Conservation (phyloP, 2,329 filamentous ascomycete species). For the Xylaria sp. region DNA sequence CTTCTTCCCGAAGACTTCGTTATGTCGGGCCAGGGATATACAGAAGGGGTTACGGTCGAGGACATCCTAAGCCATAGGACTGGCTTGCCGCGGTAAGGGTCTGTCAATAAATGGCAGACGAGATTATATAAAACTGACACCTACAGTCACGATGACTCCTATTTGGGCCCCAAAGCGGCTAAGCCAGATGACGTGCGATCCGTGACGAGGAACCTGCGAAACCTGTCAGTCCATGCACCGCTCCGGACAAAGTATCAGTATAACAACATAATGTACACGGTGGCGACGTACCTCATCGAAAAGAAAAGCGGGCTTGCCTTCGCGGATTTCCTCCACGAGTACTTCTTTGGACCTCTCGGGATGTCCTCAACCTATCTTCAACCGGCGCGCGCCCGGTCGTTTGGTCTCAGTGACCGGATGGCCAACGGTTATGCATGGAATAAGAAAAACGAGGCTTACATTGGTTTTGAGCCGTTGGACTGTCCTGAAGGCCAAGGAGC, state of each 20-base stretch:
- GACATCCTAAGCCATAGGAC: conserved; percentile 44
- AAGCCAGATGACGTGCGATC: conserved; percentile 39
- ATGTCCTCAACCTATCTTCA: conserved; percentile 44
- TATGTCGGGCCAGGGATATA: conserved; percentile 39
- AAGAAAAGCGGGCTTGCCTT: conserved; percentile 39
- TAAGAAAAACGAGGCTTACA: conserved; percentile 24
- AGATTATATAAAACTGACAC: neutral
- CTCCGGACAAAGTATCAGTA: conserved; percentile 40
- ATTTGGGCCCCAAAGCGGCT: conserved; percentile 28
- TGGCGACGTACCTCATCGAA: conserved; percentile 42
- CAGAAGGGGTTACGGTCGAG: conserved; percentile 43
- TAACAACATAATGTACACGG: conserved; percentile 45
- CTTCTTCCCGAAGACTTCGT: conserved; percentile 45
- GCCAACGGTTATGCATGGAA: conserved; percentile 39
- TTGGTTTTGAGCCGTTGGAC: conserved; percentile 22
- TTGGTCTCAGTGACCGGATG: conserved; percentile 39
- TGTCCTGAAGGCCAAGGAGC: conserved; percentile 42
- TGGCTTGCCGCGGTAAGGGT: conserved; percentile 40
- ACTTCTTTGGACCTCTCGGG: conserved; percentile 40
- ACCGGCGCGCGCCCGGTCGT: conserved; percentile 27
- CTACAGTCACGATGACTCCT: conserved; percentile 41
- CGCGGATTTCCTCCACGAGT: conserved; percentile 40
- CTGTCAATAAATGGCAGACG: neutral
- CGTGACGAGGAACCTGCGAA: conserved; percentile 43
- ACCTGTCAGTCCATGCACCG: conserved; percentile 37